A percentile compares a stretch with the other conserved stretches of the same genome.
Conservation (phyloP, 225 moss, liverwort and hornwort genomes). For the Physcomitrellopsis africana region DNA sequence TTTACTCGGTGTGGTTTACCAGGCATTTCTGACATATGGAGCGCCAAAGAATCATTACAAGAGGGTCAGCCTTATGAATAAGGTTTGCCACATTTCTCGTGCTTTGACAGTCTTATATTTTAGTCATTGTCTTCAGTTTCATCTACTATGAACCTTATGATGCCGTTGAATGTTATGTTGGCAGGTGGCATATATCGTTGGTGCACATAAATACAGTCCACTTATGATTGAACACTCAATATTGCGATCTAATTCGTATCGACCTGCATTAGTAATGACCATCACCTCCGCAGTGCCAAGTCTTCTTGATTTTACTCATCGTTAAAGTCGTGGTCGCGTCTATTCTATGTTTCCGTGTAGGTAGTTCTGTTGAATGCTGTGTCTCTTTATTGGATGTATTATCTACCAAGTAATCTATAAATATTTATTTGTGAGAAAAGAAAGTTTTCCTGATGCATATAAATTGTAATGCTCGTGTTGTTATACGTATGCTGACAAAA, state of each 20-base stretch:
- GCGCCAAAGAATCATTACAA: slow-evolving; percentile 79
- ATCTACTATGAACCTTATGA: slow-evolving; percentile 2
- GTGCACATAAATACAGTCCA: slow-evolving; percentile 73
- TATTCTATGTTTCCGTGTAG: neutral
- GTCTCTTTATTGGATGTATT: neutral
- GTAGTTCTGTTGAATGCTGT: neutral
- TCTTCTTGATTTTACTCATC: neutral
- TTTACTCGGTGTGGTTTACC: slow-evolving; percentile 25
- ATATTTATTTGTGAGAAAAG: neutral
- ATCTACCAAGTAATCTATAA: neutral
- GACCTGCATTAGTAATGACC: slow-evolving; percentile 79
- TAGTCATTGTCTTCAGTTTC: neutral
- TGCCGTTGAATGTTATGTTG: slow-evolving; percentile 24
- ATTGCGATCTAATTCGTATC: slow-evolving; percentile 78
- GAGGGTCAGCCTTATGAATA: slow-evolving; percentile 78
- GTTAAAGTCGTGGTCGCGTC: neutral
- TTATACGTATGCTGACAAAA: slow-evolving; percentile 23
- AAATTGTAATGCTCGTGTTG: slow-evolving; percentile 28
- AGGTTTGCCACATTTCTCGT: slow-evolving; percentile 43
- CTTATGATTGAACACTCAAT: slow-evolving; percentile 87
- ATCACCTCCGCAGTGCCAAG: slow-evolving; percentile 5
- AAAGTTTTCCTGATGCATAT: slow-evolving; percentile 12
- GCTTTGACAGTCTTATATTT: neutral
- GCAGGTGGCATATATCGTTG: slow-evolving; percentile 84
- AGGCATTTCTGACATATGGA: slow-evolving; percentile 81